These are phyloP conservation scores for Crithidia fasciculata DNA, from an alignment of 208 protist genomes.

Conservation along the genomic window DNA sequence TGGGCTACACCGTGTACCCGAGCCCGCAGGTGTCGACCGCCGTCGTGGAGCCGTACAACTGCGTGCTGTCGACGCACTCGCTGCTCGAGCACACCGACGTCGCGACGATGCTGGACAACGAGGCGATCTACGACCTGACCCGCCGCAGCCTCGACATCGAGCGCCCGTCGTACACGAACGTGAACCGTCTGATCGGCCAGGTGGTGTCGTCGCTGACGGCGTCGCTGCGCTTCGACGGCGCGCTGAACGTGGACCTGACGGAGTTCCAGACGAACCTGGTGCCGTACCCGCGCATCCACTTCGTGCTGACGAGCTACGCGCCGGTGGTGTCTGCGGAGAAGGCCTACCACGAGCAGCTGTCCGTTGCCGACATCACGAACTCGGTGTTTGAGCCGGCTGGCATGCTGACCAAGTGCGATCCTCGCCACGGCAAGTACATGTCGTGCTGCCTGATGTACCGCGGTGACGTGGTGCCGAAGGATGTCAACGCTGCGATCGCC, in stretches of 20 bases:
- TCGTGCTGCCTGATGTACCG: conserved; percentile 98
- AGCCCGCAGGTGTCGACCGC: conserved; percentile 96
- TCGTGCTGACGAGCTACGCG: too few relatives aligned
- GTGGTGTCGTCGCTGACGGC: too few relatives aligned
- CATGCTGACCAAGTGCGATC: conserved; percentile 97
- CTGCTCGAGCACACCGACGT: conserved; percentile 96
- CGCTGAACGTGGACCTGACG: too few relatives aligned
- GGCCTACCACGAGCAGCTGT: too few relatives aligned
- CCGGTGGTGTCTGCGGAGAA: too few relatives aligned
- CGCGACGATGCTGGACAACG: conserved; percentile 96
- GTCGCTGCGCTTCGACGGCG: too few relatives aligned
- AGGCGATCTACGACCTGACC: conserved; percentile 81
- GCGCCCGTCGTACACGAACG: too few relatives aligned
- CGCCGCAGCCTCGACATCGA: too few relatives aligned
- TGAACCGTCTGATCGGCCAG: too few relatives aligned
- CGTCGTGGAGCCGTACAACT: conserved; percentile 98
- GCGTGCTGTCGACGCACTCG: conserved; percentile 94
- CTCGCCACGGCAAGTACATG: conserved; percentile 97
- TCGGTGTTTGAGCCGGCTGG: conserved; percentile 94
- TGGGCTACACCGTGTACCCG: conserved; percentile 96
- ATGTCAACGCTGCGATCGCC: conserved; percentile 94
- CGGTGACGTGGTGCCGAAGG: conserved; percentile 97
- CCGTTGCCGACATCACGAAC: conserved; percentile 94
- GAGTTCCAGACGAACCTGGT: too few relatives aligned
- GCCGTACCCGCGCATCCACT: too few relatives aligned